Evolutionary conservation across 2,329 filamentous ascomycete species (phyloP).

Genomic region (Pestalotiopsis sp.): DNA sequence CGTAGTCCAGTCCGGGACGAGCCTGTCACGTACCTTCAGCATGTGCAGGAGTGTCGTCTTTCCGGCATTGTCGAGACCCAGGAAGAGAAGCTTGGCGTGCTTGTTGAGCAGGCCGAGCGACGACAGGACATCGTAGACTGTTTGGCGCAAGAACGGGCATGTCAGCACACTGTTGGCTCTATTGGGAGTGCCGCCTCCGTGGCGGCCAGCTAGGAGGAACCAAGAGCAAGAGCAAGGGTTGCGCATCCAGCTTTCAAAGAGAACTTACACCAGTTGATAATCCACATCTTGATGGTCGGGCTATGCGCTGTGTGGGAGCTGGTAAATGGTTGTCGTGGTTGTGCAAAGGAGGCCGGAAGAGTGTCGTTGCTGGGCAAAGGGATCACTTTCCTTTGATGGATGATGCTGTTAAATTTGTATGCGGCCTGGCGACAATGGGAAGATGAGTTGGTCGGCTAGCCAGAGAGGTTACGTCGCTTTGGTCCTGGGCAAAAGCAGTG

Average conservation of each 20-base stretch:
- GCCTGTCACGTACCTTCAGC: conserved; percentile 72
- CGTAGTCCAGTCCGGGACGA: not conserved
- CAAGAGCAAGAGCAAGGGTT: conserved; percentile 1
- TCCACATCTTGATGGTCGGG: conserved; percentile 70
- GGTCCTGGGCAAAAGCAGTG: not conserved
- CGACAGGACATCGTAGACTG: conserved; percentile 89
- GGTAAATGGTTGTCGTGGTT: not conserved
- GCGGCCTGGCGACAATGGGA: conserved; percentile 6
- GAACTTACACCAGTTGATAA: conserved; percentile 86
- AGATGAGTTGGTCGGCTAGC: not conserved
- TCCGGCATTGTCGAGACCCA: conserved; percentile 91
- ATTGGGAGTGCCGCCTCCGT: not conserved
- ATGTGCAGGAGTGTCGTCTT: conserved; percentile 94
- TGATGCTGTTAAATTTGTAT: not conserved
- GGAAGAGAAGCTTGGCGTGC: conserved; percentile 92
- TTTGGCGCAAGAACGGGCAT: conserved; percentile 10
- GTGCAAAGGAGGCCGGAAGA: not conserved
- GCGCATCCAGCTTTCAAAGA: conserved; percentile 33
- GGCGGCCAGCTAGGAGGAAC: not conserved
- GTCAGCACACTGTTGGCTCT: conserved; percentile 21
- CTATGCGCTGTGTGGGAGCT: conserved; percentile 4
- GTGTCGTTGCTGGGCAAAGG: not conserved
- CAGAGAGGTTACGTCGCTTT: conserved; percentile 3
- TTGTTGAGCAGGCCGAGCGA: conserved; percentile 90
- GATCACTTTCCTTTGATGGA: not conserved